phyloP scores from a whole-genome alignment of 257 asterid species.

The Rhazya stricta region DNA sequence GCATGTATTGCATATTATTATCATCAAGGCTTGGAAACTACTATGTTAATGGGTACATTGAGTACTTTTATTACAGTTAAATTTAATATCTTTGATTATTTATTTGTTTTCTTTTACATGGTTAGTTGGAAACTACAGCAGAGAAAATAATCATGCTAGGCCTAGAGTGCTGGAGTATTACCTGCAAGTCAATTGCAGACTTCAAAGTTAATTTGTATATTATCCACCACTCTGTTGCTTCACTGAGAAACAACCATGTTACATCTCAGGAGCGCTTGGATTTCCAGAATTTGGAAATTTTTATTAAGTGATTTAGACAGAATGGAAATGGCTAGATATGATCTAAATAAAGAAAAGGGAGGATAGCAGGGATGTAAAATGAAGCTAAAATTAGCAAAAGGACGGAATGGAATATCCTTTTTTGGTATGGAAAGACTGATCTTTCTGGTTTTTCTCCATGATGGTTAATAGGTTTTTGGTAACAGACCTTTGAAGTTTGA shows the following conservation, averaged over 20 bases:
- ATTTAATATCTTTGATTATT: neutral
- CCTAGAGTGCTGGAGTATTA: too few species aligned
- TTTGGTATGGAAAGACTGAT: neutral
- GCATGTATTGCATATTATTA: neutral
- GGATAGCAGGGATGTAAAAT: neutral
- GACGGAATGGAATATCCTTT: neutral
- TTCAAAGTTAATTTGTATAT: neutral
- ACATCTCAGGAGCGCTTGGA: neutral
- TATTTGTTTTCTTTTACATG: neutral
- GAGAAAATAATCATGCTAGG: neutral
- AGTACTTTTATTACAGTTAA: neutral
- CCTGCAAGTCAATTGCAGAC: neutral
- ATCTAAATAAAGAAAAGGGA: neutral
- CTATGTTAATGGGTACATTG: neutral
- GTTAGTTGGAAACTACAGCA: neutral
- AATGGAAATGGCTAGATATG: neutral
- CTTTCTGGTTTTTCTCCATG: neutral
- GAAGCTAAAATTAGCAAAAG: neutral
- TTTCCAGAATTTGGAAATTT: neutral
- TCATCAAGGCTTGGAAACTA: neutral
- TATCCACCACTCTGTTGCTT: neutral
- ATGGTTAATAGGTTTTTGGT: neutral
- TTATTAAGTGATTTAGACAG: neutral
- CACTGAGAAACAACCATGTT: neutral
- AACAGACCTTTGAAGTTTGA: neutral